phyloP scores from a whole-genome alignment of 495 filamentous ascomycete species.

The Zalerion maritima region DNA sequence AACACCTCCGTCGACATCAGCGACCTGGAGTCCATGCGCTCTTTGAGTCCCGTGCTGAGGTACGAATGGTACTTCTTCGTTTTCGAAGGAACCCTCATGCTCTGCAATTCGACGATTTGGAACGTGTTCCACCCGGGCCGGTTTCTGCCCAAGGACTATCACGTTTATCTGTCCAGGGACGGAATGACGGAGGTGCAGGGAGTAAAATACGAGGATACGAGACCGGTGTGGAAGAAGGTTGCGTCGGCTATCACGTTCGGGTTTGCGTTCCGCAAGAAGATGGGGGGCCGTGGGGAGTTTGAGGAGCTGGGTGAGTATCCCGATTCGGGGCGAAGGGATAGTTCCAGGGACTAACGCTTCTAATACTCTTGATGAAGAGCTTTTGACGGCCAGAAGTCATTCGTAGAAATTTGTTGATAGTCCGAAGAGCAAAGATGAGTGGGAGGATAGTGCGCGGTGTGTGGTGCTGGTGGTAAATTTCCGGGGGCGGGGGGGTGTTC shows the following conservation, averaged over 20 bases:
- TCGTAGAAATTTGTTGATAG: no score
- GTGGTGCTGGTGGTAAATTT: no score
- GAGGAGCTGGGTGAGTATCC: no score
- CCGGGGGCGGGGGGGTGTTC: no score
- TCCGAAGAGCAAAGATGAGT: no score
- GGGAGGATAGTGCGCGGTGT: no score
- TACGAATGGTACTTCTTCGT: constrained; percentile 21
- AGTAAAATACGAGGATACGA: constrained; percentile 6
- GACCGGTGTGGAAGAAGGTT: constrained; percentile 12
- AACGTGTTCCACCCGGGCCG: constrained; percentile 20
- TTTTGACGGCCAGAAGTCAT: no score
- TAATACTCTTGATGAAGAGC: no score
- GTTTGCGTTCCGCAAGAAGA: no score
- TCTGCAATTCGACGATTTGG: constrained; percentile 19
- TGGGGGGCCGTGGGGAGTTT: no score
- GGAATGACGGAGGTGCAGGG: constrained; percentile 12
- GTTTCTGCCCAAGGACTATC: constrained; percentile 11
- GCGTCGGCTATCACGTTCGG: constrained; percentile 15
- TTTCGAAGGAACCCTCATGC: constrained; percentile 21
- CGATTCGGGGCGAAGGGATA: no score
- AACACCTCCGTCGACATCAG: constrained; percentile 9
- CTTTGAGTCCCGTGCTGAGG: constrained; percentile 17
- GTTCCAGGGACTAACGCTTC: no score
- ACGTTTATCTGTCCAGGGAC: constrained; percentile 15
- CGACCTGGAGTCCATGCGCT: constrained; percentile 6